Evolutionary conservation across 2,329 filamentous ascomycete species (phyloP).

Genomic region (Aureobasidium mangrovei): DNA sequence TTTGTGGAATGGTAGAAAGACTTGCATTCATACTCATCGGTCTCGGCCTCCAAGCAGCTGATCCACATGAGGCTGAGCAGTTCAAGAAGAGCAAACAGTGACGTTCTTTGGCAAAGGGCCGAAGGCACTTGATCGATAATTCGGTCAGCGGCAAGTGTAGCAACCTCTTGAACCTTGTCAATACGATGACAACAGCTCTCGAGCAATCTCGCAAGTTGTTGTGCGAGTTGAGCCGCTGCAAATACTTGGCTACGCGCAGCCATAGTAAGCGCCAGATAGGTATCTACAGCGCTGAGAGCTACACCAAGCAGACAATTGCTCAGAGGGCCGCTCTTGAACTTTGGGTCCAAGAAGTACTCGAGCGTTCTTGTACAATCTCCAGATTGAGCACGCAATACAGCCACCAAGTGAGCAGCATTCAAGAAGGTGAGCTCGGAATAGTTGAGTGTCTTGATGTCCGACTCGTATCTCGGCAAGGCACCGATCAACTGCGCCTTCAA

Average conservation of each 20-base stretch:
- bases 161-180: constrained; percentile 79
- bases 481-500: constrained; percentile 72
- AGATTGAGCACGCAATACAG: constrained; percentile 73
- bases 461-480: constrained; percentile 65
- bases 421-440: constrained; percentile 90
- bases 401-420: constrained; percentile 81
- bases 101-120: constrained; percentile 78
- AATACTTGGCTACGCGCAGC: constrained; percentile 65
- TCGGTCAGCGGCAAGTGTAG: constrained; percentile 71
- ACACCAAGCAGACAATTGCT: constrained; percentile 56
- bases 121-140: constrained; percentile 82
- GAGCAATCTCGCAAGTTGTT: constrained; percentile 78
- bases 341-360: constrained; percentile 90
- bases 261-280: constrained; percentile 69
- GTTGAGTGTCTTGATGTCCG: constrained; percentile 71
- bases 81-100: constrained; percentile 86
- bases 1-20: constrained; percentile 69
- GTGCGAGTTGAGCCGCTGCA: constrained; percentile 83
- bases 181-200: constrained; percentile 90
- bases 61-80: constrained; percentile 90
- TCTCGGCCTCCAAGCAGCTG: constrained; percentile 87
- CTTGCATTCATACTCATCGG: constrained; percentile 83
- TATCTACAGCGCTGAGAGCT: constrained; percentile 61
- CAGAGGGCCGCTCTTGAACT: constrained; percentile 55
- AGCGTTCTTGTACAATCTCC: constrained; percentile 87